Percentiles rank a stretch among this genome's conserved stretches.
These are phyloP conservation scores for Tylopilus sp. DNA, from an alignment of 768 basidiomycete genomes.

Conservation along the genomic window DNA sequence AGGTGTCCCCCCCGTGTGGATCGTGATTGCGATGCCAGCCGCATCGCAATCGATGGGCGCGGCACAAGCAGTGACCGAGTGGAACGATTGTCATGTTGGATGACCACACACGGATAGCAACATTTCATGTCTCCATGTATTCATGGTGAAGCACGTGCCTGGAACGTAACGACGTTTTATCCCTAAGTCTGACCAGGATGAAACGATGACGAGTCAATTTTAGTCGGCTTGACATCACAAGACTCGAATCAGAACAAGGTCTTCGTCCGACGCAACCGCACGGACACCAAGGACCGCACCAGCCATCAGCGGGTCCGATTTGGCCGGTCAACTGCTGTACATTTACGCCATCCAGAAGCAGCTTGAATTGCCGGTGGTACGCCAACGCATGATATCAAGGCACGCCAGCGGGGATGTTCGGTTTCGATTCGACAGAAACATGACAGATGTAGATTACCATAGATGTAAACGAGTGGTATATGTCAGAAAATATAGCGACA, in stretches of 20 bases:
- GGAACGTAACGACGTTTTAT: too few relatives aligned
- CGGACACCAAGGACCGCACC: neutral
- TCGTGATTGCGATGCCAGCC: neutral
- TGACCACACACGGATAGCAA: too few relatives aligned
- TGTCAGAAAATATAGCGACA: constrained; percentile 35
- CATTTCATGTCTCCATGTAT: too few relatives aligned
- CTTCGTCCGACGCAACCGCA: neutral
- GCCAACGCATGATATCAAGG: neutral
- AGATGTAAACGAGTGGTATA: constrained; percentile 24
- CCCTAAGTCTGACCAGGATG: too few relatives aligned
- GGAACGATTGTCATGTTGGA: neutral
- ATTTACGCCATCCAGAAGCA: neutral
- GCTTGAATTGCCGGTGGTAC: neutral
- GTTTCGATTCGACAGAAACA: constrained; percentile 1
- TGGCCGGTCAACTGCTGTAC: constrained; percentile 4
- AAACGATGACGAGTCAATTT: neutral
- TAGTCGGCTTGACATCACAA: neutral
- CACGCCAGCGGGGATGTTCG: neutral
- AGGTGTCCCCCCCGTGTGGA: neutral
- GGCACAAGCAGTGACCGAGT: too few relatives aligned
- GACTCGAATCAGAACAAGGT: neutral
- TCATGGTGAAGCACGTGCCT: too few relatives aligned
- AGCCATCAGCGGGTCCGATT: neutral
- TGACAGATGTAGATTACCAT: neutral
- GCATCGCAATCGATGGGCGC: neutral